Base-by-base conservation (phyloP, 768 basidiomycete genomes). In the Lactarius pseudohatsudake region DNA sequence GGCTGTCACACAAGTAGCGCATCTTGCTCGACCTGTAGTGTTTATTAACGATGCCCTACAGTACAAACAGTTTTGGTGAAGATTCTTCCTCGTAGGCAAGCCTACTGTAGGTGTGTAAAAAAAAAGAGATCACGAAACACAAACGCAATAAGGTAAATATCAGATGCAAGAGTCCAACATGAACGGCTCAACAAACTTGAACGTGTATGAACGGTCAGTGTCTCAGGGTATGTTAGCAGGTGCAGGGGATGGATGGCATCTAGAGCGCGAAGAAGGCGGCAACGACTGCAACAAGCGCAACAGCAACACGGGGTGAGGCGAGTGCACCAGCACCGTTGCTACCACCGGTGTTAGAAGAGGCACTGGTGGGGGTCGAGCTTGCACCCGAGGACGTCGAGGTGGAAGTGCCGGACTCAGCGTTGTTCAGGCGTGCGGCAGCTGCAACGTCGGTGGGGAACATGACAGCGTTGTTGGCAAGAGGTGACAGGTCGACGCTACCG, bases 371-470 rank as follows among this genome's bases (percentile, higher is more conserved):
- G 20, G 75, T 59, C 57, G 72, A 28, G 36, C 74, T 64, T 26
- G 75, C 32, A 16, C 61, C 36, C 15, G 70, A 40, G 16, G 74
- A 10, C 6, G 71, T 43, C 13, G 74, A 45, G 5, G 77, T 70
- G 54, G 79, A 70, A 30, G 76, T 54, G 60, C 73, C 68, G n/a
- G 74, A 68, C n/a, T 75, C 69, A 8, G 79, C 58, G 10, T 75
- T 61, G 53, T 75, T 26, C 15, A 75, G 30, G 40, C 73, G 69
- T 28, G 84, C 76, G 65, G 81, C 81, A 32, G 74, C 74, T 67
- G 78, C 76, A 69, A 89, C 77, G 73, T 90, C 88, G 63, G 79
- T 75, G 68, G 89, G 89, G 66, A 89, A 75, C 82, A 82, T 82
- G 65, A 88, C 71, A 32, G 88, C 83, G 45, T 79, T 82, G 69